phyloP scores from a whole-genome alignment of 1,284 basidiomycete genomes.

The Tetrapyrgos nigripes region DNA sequence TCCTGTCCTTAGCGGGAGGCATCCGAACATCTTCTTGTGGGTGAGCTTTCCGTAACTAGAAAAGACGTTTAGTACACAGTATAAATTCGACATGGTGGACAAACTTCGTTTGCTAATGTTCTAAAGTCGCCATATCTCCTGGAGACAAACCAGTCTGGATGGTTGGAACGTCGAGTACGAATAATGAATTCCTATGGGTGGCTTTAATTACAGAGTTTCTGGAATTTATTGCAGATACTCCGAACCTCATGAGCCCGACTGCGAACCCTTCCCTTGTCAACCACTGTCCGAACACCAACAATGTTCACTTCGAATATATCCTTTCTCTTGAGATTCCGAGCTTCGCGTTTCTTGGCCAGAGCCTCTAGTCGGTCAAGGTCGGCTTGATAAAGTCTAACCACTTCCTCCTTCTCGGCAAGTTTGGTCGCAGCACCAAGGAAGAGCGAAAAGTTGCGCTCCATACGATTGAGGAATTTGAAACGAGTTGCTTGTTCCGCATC shows the following conservation, averaged over 20 bases:
- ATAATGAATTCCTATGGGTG: slow-evolving; percentile 88
- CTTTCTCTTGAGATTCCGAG: slow-evolving; percentile 48
- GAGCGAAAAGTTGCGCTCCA: slow-evolving; percentile 85
- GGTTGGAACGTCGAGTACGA: slow-evolving; percentile 78
- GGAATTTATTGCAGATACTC: slow-evolving; percentile 14
- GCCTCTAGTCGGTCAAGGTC: slow-evolving; percentile 81
- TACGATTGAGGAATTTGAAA: slow-evolving; percentile 70
- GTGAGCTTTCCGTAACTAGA: slow-evolving; percentile 82
- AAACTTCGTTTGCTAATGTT: slow-evolving; percentile 83
- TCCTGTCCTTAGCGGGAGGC: slow-evolving; percentile 88
- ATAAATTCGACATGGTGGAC: slow-evolving; percentile 21
- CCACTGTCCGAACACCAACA: slow-evolving; percentile 81
- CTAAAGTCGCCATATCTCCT: slow-evolving; percentile 95
- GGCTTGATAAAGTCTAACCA: slow-evolving; percentile 84
- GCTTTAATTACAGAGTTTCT: slow-evolving; percentile 12
- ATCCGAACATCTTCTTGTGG: slow-evolving; percentile 79
- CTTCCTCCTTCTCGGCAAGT: slow-evolving; percentile 82
- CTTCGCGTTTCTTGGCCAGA: slow-evolving; percentile 66
- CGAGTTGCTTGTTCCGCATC: slow-evolving; percentile 59
- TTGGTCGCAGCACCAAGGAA: slow-evolving; percentile 85
- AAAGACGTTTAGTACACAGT: slow-evolving; percentile 6
- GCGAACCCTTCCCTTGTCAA: slow-evolving; percentile 84
- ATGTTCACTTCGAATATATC: slow-evolving; percentile 89
- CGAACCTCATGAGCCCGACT: slow-evolving; percentile 85
- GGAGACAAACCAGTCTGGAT: slow-evolving; percentile 86